phyloP scores from a whole-genome alignment of 2,329 filamentous ascomycete species.

The Colletotrichum aenigma region DNA sequence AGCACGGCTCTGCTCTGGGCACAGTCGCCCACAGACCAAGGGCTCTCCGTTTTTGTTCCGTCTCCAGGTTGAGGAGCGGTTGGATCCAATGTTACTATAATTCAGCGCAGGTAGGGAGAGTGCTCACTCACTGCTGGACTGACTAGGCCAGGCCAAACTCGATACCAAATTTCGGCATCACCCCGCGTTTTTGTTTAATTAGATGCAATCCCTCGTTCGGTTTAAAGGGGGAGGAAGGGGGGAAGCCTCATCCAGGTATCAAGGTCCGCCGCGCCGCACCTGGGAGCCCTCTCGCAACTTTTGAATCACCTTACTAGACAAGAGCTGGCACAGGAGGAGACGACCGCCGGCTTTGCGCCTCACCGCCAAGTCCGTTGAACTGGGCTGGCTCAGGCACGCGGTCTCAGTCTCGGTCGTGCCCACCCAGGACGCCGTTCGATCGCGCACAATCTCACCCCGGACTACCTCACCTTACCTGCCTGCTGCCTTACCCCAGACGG shows the following conservation, averaged over 20 bases:
- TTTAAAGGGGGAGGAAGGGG: not conserved
- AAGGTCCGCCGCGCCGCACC: no score
- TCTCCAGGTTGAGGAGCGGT: not conserved
- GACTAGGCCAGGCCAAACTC: not conserved
- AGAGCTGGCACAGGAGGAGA: not conserved
- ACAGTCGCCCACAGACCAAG: not conserved
- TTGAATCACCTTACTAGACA: not conserved
- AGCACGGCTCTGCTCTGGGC: not conserved
- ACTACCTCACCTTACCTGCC: not conserved
- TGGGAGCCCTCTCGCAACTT: not conserved
- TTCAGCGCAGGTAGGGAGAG: not conserved
- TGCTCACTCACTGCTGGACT: not conserved
- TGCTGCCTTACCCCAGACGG: slow-evolving; percentile 1
- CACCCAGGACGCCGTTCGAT: not conserved
- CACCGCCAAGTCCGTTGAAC: not conserved
- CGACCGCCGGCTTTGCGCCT: not conserved
- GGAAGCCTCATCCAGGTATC: not conserved
- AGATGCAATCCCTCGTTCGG: not conserved
- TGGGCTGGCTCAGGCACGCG: not conserved
- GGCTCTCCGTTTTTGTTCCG: not conserved
- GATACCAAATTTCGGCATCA: not conserved
- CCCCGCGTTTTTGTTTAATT: not conserved
- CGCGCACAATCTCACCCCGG: not conserved
- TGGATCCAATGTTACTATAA: not conserved
- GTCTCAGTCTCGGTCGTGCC: not conserved